A percentile compares a stretch with the other conserved stretches of the same genome.
phyloP scores from a whole-genome alignment of 768 basidiomycete species.

The Tulasnella sp. region DNA sequence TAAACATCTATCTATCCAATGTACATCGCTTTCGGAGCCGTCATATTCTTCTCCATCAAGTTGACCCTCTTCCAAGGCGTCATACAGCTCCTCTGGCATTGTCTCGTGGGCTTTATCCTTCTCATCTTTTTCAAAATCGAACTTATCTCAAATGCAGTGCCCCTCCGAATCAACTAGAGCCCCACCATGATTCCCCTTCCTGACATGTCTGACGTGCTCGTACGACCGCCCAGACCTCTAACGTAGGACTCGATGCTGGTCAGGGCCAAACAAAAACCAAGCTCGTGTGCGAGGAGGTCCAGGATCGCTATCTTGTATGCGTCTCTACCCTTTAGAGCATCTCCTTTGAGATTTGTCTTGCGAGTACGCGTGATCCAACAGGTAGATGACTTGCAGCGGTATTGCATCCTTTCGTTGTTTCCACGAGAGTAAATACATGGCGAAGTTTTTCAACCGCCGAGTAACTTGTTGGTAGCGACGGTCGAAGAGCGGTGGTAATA shows the following conservation, averaged over 20 bases:
- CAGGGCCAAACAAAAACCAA: slow-evolving; percentile 30
- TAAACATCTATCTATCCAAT: not conserved
- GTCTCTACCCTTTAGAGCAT: slow-evolving; percentile 33
- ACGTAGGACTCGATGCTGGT: slow-evolving; percentile 28
- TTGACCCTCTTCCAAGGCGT: slow-evolving; percentile 22
- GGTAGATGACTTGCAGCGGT: slow-evolving; percentile 25
- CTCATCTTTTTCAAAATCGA: not conserved
- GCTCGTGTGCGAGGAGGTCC: slow-evolving; percentile 26
- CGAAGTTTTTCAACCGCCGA: slow-evolving; percentile 19
- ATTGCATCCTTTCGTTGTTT: slow-evolving; percentile 13
- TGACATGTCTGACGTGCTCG: slow-evolving; percentile 17
- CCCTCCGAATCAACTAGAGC: not conserved
- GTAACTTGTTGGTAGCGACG: not conserved
- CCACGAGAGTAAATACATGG: slow-evolving; percentile 33
- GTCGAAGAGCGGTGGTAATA: not conserved
- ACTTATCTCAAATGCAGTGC: not conserved
- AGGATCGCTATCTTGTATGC: slow-evolving; percentile 26
- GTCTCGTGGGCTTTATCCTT: slow-evolving; percentile 20
- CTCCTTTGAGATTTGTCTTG: slow-evolving; percentile 22
- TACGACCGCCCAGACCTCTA: slow-evolving; percentile 29
- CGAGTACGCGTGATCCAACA: slow-evolving; percentile 31
- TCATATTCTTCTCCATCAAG: slow-evolving; percentile 33
- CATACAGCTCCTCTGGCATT: not conserved
- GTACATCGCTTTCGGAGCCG: slow-evolving; percentile 35
- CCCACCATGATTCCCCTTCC: not conserved